Evolutionary conservation across 106 monocot species (phyloP).

Genomic region (Hemerocallis citrina): DNA sequence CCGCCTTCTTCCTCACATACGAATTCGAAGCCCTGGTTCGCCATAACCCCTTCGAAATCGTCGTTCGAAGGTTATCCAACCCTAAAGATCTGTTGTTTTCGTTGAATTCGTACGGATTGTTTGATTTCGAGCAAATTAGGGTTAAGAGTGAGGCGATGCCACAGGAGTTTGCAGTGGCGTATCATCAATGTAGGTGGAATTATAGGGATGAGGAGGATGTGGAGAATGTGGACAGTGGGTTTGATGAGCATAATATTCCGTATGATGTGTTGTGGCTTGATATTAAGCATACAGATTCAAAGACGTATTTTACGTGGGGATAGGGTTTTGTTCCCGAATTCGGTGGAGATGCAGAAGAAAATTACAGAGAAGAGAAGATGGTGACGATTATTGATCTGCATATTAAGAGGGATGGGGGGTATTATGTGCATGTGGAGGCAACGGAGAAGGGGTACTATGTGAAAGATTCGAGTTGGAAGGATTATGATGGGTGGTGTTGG

Average conservation of each 20-base stretch:
- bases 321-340: conserved; percentile 59
- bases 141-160: conserved; percentile 69
- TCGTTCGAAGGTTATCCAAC: conserved; percentile 35
- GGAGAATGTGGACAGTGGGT: conserved; percentile 65
- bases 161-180: conserved; percentile 75
- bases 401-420: conserved; percentile 80
- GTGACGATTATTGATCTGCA: conserved; percentile 96
- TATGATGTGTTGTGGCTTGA: conserved; percentile 99
- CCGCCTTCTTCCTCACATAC: conserved; percentile 45
- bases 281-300: conserved; percentile 92
- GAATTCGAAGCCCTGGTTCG: conserved; percentile 60
- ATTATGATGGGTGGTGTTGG: conserved; percentile 99
- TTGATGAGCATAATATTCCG: conserved; percentile 96
- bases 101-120: conserved; percentile 80
- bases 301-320: conserved; percentile 98
- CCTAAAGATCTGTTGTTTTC: conserved; percentile 51
- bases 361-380: conserved; percentile 81
- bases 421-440: conserved; percentile 67
- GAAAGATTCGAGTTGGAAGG: conserved; percentile 73
- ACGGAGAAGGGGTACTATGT: conserved; percentile 92
- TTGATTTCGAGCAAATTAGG: conserved; percentile 86
- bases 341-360: conserved; percentile 83
- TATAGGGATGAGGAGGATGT: conserved; percentile 97
- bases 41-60: conserved; percentile 80
- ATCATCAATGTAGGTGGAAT: conserved; percentile 99